Base-by-base conservation (phyloP, 1,284 basidiomycete species). In the Puccinia hordei region DNA sequence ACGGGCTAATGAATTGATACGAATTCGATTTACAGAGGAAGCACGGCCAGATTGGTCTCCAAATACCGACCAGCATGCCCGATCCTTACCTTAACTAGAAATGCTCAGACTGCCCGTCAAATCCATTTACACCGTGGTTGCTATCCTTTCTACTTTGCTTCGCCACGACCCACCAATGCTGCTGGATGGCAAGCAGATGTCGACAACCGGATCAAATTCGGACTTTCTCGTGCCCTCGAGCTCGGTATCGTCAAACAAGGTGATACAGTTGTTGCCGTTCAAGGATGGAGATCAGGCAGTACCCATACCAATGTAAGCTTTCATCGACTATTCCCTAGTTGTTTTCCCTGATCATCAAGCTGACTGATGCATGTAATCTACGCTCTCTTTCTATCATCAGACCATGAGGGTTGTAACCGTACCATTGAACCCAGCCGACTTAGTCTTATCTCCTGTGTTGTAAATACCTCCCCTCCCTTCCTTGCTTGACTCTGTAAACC, bases 181-280 rank as follows among this genome's bases (percentile, higher is more conserved):
- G 90, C 92, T 85, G 94, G 95, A 87, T 99, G 97, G 97, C 97
- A 99, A 89, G 94, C 91, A 80, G 97, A 99, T 87, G 96, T 98
- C 81, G 93, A 94, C 87, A 93, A 94, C 87, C 91, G 92, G 82
- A 92, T 93, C 86, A 91, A 93, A 79, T 98, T 91, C 85, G 97
- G 95, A 83, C 89, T 99, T 86, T 90, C 91, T 86, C 91, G 89
- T 85, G 97, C 94, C n/a, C 89, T 99, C 72, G 88, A 88, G 53
- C 87, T 99, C 85, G 92, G 92, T 83, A 90, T 99, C 86, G 91
- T 99, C 88, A 90, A 91, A 86, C 91, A 93, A 80, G 94, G 95
- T 80, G 91, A 91, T 81, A 94, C 94, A 27, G 90, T 99, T 85
- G 90, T 99, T 84, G 96, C 96, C 72, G 91, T 99, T 13, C 97